phyloP scores from a whole-genome alignment of 2,329 filamentous ascomycete species.

The Monilinia laxa region DNA sequence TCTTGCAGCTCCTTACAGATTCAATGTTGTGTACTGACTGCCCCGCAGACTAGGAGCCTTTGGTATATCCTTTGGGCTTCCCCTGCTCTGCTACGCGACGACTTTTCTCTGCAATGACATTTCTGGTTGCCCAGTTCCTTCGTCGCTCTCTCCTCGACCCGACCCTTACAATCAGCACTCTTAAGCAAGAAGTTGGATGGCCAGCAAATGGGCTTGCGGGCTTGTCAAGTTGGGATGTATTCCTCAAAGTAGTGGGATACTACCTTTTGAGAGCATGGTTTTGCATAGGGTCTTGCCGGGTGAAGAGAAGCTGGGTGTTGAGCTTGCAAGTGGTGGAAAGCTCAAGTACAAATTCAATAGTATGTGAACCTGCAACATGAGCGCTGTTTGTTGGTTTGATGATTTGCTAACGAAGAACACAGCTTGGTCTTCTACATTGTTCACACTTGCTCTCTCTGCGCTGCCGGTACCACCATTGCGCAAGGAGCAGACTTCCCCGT shows the following conservation, averaged over 20 bases:
- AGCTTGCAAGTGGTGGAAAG: constrained; percentile 67
- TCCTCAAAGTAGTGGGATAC: constrained; percentile 71
- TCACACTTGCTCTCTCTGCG: constrained; percentile 68
- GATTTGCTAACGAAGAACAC: constrained; percentile 26
- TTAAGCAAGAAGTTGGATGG: constrained; percentile 84
- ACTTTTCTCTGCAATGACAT: constrained; percentile 90
- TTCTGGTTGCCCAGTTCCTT: constrained; percentile 84
- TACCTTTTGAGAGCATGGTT: constrained; percentile 72
- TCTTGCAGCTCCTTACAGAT: constrained; percentile 11
- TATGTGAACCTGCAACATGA: constrained; percentile 41
- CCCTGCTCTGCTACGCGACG: constrained; percentile 74
- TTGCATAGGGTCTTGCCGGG: constrained; percentile 78
- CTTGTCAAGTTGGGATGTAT: constrained; percentile 67
- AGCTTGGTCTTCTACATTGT: constrained; percentile 75
- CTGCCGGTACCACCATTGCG: constrained; percentile 69
- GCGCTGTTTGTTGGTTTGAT: background rate
- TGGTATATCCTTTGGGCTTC: constrained; percentile 76
- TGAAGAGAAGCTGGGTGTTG: constrained; percentile 66
- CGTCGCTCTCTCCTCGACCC: constrained; percentile 71
- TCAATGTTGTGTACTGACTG: constrained; percentile 12
- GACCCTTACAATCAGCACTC: constrained; percentile 65
- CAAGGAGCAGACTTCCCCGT: constrained; percentile 81
- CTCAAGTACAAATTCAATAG: constrained; percentile 82
- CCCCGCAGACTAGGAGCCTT: constrained; percentile 69
- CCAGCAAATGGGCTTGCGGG: constrained; percentile 67